These are phyloP conservation scores for Zymoseptoria tritici DNA, from an alignment of 2,329 filamentous ascomycete species.

Conservation along the genomic window DNA sequence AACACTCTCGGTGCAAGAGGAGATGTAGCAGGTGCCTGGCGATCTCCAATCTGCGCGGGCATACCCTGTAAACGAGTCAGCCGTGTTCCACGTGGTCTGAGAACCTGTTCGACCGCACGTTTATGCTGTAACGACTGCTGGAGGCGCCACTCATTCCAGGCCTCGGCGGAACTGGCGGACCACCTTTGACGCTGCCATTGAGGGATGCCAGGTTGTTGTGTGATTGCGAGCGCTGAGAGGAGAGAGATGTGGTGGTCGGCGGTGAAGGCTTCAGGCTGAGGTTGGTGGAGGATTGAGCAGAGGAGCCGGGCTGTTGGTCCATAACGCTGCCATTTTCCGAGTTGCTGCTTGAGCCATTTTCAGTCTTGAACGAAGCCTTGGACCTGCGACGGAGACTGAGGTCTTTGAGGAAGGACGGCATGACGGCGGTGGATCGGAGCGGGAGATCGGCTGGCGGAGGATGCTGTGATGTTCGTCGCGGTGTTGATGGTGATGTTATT, in stretches of 20 bases:
- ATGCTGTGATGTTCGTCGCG: not conserved
- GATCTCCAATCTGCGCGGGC: conserved; percentile 19
- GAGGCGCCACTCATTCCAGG: conserved; percentile 24
- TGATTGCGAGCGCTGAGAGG: conserved; percentile 51
- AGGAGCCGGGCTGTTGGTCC: conserved; percentile 29
- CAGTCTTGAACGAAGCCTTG: conserved; percentile 12
- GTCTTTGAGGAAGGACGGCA: conserved; percentile 20
- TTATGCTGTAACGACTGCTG: conserved; percentile 54
- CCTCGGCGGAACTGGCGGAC: conserved; percentile 30
- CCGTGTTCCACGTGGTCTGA: not conserved
- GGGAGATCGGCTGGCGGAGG: not conserved
- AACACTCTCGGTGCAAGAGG: conserved; percentile 72
- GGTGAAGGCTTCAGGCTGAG: conserved; percentile 59
- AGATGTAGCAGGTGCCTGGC: conserved; percentile 46
- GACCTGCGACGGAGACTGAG: conserved; percentile 15
- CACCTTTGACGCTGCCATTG: conserved; percentile 37
- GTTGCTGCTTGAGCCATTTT: conserved; percentile 42
- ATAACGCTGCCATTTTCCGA: conserved; percentile 44
- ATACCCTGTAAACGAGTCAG: conserved; percentile 11
- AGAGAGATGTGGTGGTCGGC: conserved; percentile 60
- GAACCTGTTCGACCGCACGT: conserved; percentile 14
- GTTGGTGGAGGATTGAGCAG: conserved; percentile 57
- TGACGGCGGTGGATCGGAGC: conserved; percentile 1
- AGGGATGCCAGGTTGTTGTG: conserved; percentile 48
- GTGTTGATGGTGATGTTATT: not conserved